These are phyloP conservation scores for Trematosphaeria pertusa DNA, from an alignment of 2,329 filamentous ascomycete genomes.

Conservation along the genomic window DNA sequence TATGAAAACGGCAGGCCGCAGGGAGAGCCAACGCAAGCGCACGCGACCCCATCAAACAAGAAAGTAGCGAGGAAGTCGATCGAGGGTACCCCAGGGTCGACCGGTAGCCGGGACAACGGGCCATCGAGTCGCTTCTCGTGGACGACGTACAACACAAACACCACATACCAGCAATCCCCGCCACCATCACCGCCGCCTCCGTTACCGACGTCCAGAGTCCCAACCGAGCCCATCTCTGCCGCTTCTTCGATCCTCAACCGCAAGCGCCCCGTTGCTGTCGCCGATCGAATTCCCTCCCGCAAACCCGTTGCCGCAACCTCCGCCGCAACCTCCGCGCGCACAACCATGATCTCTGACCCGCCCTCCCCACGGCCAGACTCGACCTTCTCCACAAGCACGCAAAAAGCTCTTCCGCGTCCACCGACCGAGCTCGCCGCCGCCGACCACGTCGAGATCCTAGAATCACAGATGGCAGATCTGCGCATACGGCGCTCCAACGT, in stretches of 20 bases:
- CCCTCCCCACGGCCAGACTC: slow-evolving; percentile 33
- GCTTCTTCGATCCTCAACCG: slow-evolving; percentile 40
- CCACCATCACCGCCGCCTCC: slow-evolving; percentile 51
- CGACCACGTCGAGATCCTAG: slow-evolving; percentile 46
- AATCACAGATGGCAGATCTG: slow-evolving; percentile 49
- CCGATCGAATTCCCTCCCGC: slow-evolving; percentile 32
- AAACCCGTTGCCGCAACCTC: slow-evolving; percentile 34
- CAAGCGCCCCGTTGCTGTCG: slow-evolving; percentile 37
- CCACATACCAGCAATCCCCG: slow-evolving; percentile 51
- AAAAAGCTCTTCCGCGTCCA: slow-evolving; percentile 48
- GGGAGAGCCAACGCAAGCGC: slow-evolving; percentile 23
- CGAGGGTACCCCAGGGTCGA: slow-evolving; percentile 31
- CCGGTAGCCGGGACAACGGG: slow-evolving; percentile 26
- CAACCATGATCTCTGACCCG: slow-evolving; percentile 20
- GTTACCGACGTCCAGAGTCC: slow-evolving; percentile 35
- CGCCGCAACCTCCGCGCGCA: slow-evolving; percentile 21
- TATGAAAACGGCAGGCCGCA: slow-evolving; percentile 19
- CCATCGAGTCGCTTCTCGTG: slow-evolving; percentile 37
- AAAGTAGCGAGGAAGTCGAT: slow-evolving; percentile 26
- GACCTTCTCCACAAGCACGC: slow-evolving; percentile 33
- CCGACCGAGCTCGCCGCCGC: slow-evolving; percentile 42
- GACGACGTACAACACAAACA: slow-evolving; percentile 44
- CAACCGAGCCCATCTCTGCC: slow-evolving; percentile 34
- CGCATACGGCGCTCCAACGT: slow-evolving; percentile 47
- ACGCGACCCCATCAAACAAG: slow-evolving; percentile 35